phyloP scores from a whole-genome alignment of 2,329 filamentous ascomycete species.

The Colletotrichum falcatum region DNA sequence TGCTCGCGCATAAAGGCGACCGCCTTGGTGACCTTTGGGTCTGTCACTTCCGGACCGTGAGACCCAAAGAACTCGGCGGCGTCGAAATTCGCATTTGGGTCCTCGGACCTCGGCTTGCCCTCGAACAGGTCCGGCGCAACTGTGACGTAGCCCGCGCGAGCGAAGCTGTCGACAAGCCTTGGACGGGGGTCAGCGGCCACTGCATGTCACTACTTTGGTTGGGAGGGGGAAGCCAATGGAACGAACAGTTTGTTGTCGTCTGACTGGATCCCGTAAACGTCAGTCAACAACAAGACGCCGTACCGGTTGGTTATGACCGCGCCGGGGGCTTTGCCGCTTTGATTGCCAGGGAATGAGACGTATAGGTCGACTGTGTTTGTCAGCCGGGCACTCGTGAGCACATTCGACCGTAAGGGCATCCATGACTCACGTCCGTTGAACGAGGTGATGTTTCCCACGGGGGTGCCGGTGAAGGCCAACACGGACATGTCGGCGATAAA shows the following conservation, averaged over 20 bases:
- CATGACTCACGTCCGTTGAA: constrained; percentile 20
- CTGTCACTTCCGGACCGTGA: constrained; percentile 55
- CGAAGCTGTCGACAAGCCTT: constrained; percentile 72
- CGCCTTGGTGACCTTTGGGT: constrained; percentile 58
- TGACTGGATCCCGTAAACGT: constrained; percentile 53
- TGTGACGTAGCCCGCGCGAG: constrained; percentile 73
- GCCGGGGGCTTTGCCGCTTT: not conserved
- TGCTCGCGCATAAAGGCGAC: constrained; percentile 59
- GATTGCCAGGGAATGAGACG: constrained; percentile 17
- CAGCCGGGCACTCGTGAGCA: not conserved
- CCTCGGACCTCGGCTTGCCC: constrained; percentile 63
- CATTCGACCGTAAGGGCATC: too few relatives aligned
- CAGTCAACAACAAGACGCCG: constrained; percentile 45
- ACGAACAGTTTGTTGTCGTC: constrained; percentile 39
- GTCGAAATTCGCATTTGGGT: constrained; percentile 50
- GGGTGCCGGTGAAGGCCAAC: constrained; percentile 29
- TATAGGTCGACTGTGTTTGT: constrained; percentile 26
- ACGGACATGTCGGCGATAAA: constrained; percentile 27
- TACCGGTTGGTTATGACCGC: not conserved
- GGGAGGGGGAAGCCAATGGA: not conserved
- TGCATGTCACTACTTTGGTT: fast-evolving
- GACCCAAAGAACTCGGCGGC: constrained; percentile 53
- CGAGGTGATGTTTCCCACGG: constrained; percentile 7
- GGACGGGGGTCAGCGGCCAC: not conserved
- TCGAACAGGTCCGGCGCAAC: constrained; percentile 75